Base-by-base conservation (phyloP, 768 basidiomycete species). In the Lepiota venenata region DNA sequence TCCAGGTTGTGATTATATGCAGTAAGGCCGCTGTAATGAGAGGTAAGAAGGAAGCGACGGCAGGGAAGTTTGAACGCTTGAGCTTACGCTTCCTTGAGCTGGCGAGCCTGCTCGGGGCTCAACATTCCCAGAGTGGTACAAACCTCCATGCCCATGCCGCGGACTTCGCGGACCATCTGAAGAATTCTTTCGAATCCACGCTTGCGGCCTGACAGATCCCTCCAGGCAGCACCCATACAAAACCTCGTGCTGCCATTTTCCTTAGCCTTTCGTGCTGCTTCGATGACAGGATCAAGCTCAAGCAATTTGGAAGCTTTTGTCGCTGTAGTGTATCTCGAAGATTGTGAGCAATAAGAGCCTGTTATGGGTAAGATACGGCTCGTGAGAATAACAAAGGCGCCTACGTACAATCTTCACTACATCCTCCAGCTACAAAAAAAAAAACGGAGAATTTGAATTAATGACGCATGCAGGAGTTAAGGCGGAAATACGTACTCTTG, bases 1-100 rank as follows among this genome's bases (percentile, higher is more conserved):
- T 99, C 96, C 51, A 99, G 82, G 70, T 99, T 99, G 69, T 99
- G 96, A 68, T 99, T 99, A 72, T 98, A 98, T 2, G 96, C 96
- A 43, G 94, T 97, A 63, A 98, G 72, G 27, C 96, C 96, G 35
- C 90, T 92, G 58, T 27, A 36, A 51, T 16, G 37, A 36, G 52
- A 22, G 49, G 49, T 62, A 50, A 59, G 43, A 43, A 43, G 47
- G 40, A 15, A 42, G 21, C 35, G 27, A 55, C 15, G 38, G 16
- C 18, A 39, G 11, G 20, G 53, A 21, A 25, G 16, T 27, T 18
- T 18, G 38, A 20, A 58, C 32, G n/a, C 39, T 36, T 47, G 22
- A 29, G 72, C 87, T 60, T 69, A 91, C 90, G 96, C 96, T 74
- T 94, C 86, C 69, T 98, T 98, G 57, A 99, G 78, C 62, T 87